Evolutionary conservation across 2,329 filamentous ascomycete genomes (phyloP), one percentile per base, ranked within the genome.

Genomic region (Ascochyta fabae): DNA sequence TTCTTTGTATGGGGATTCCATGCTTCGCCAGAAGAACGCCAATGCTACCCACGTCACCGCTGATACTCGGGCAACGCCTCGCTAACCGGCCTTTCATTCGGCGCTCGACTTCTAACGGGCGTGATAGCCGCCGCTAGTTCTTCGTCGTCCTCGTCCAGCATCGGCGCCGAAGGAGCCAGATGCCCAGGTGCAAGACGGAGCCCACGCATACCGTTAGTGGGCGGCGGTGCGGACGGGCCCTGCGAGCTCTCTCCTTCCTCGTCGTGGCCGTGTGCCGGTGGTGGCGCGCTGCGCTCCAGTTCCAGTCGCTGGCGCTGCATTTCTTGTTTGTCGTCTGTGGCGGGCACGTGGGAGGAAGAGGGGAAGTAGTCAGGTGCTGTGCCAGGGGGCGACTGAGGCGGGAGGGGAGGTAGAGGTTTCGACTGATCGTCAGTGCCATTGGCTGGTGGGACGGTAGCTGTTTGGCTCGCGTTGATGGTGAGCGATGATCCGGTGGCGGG

Each of bases 271-370:
- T 65, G 58, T 4, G 69, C 64, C 2, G 54, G 62, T 1, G 70
- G 68, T 3, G 79, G 79, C 4, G 76, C 77, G 35, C 78, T 81
- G 8, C 71, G 68, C 40, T 78, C 75, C 58, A 75, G 62, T 59
- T 78, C 67, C 4, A 81, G 61, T 43, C 75, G 68, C 8, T 73
- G 71, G 15, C 77, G 68, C 46, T 93, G 89, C 6, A 92, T 78
- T 70, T 96, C 91, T 64, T 88, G 86, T 72, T 96, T 95, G 73
- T 96, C 93, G 51, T 95, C 90, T 13, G 76, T 79, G 3, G 77
- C 71, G 59, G 60, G 73, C 2, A 74, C 61, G 35, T 69, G 66
- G 8, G 70, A 68, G 8, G 79, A 66, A 16, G 66, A 64, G 19
- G 68, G 49, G 56, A 60, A 57, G 60, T 75, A 74, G 19, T 68